Evolutionary conservation across 371 early-diverging fungal species (phyloP), one percentile per base, ranked within the genome.

Genomic region (Nematocida sp.): DNA sequence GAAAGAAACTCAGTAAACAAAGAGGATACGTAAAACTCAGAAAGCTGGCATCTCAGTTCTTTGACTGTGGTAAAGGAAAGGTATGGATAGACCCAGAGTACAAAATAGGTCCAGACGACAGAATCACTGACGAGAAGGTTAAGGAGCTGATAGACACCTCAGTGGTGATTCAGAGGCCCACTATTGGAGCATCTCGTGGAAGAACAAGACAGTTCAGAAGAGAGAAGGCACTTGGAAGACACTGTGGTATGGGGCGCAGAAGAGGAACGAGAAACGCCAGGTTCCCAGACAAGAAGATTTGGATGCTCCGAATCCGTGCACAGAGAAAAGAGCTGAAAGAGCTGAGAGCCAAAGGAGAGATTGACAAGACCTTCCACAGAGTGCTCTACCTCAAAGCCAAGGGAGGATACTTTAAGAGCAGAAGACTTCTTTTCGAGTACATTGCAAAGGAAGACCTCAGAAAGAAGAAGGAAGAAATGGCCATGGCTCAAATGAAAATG

Each of bases 341-440:
- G 87, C 93, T 96, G 90, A 87, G 96, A 76, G 93, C 91, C 83
- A 85, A 89, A 76, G 91, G 91, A 82, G 93, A 95, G 88, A 94
- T 99, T 31, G 79, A 64, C 51, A 40, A 84, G 91, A 95, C 88
- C 87, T 89, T 96, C 87, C 94, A 96, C 89, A 93, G 91, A 86
- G 85, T 84, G 80, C 88, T 95, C 62, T 95, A 96, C 89, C 85
- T 92, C 82, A 95, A 96, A 88, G 86, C 92, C 79, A 99, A 97
- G 92, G 99, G 97, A 90, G 96, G 95, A 87, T 91, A 92, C 78
- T 99, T 96, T 90, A 97, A 96, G 92, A 97, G 93, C 93, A 93
- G 93, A 90, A 92, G 94, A 85, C 93, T 93, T 82, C 86, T 99
- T 79, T 93, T 93, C 90, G 98, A 97, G 87, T 89, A 89, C 88